Base-by-base conservation (phyloP, 495 filamentous ascomycete genomes). In the Penicillium pulvis region DNA sequence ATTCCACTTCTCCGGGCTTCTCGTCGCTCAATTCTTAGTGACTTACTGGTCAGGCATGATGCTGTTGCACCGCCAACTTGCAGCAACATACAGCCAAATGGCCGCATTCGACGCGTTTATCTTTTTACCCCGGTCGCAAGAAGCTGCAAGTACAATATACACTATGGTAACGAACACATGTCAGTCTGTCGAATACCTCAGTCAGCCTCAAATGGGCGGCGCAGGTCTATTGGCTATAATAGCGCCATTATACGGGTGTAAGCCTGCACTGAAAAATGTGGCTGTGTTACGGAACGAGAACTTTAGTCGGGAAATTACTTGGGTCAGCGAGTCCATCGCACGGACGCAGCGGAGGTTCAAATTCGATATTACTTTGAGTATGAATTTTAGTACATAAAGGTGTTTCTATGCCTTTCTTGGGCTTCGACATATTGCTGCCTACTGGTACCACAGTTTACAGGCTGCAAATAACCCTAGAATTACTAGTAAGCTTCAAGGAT, bases 41-140 rank as follows among this genome's bases (percentile, higher is more conserved):
- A 33, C 47, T 2, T 50, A 50, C 47, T 50, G 47, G 47, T 50
- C 47, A 17, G 26, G 10, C 23, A 16, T 50, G 11, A 30, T 50
- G 26, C 7, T 50, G 5, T 4, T 50, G 7, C 28, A 50, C n/a
- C 30, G 47, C 26, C 11, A 50, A 33, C 26, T 50, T 12, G n/a
- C 26, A 17, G 3, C 28, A 23, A 50, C 6, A 1, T 50, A 33
- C 28, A 26, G 16, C 2, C 26, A 46, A 23, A 19, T 50, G 16
- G 30, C 26, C 14, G 8, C 47, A 20, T 6, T 28, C 28, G 12
- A 17, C 26, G 9, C 16, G 0, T 16, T 11, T 6, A 9, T 23
- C 6, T 50, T 23, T n/a, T 50, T 33, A 28, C 5, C 6, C 10
- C 47, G n/a, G 26, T 23, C 19, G 17, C 43, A 24, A 10, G 43